Conservation (phyloP, 306 rosid genomes). For the Medicago ruthenica region DNA sequence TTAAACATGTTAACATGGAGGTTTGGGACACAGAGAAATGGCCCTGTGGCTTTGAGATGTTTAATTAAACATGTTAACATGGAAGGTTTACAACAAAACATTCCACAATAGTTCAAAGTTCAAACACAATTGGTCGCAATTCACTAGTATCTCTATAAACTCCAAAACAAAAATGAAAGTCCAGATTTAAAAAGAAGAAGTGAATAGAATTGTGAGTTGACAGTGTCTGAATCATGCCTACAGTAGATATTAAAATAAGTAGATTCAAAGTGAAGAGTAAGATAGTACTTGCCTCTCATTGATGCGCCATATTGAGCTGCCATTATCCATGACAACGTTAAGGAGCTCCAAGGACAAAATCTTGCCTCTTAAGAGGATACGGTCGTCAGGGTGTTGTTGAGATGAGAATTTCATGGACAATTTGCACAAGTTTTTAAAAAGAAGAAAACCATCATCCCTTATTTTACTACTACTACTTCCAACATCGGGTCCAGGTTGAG, state of each 20-base stretch:
- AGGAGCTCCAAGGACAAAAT: constrained; percentile 95
- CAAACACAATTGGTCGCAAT: constrained; percentile 26
- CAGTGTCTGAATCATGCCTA: constrained; percentile 20
- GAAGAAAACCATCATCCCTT: constrained; percentile 88
- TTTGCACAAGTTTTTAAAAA: constrained; percentile 91
- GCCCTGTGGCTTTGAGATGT: constrained; percentile 16
- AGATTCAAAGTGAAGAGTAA: constrained; percentile 25
- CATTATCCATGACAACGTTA: constrained; percentile 90
- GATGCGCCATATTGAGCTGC: constrained; percentile 75
- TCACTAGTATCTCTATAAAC: constrained; percentile 28
- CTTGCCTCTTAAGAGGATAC: constrained; percentile 93
- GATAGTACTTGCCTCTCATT: constrained; percentile 83
- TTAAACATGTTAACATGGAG: constrained; percentile 15
- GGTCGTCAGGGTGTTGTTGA: constrained; percentile 89
- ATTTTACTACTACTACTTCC: constrained; percentile 63
- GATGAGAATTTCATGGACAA: constrained; percentile 96
- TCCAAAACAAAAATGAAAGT: constrained; percentile 34
- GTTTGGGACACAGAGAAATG: constrained; percentile 2
- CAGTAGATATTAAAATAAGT: constrained; percentile 7
- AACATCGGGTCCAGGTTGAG: constrained; percentile 50
- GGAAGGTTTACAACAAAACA: constrained; percentile 14
- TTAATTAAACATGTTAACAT: too few relatives aligned
- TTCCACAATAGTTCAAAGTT: constrained; percentile 24
- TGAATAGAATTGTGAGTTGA: constrained; percentile 29
- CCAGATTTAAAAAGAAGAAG: not conserved